Percentiles rank a stretch among this genome's conserved stretches.
Conservation (phyloP, 2,329 filamentous ascomycete genomes). For the Fusarium virguliforme region DNA sequence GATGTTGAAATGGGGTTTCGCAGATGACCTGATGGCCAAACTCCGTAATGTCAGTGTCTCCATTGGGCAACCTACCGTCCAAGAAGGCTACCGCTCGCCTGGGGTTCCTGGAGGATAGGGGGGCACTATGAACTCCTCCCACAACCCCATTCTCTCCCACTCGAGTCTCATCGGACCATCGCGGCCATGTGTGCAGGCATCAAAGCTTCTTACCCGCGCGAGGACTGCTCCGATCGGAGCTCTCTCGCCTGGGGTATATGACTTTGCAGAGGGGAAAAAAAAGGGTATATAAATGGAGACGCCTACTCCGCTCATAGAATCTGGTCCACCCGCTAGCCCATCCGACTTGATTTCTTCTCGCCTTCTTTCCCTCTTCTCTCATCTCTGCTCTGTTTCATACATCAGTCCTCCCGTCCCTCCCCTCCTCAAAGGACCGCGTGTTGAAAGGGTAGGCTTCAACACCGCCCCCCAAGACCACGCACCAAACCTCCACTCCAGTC, state of each 20-base stretch:
- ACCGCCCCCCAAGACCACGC: neutral
- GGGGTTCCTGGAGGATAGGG: constrained; percentile 12
- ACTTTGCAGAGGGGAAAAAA: constrained; percentile 13
- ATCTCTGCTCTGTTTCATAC: neutral
- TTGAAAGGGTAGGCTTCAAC: constrained; percentile 7
- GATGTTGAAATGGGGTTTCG: neutral
- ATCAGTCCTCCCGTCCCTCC: neutral
- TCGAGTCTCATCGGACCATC: constrained; percentile 29
- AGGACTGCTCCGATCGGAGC: constrained; percentile 43
- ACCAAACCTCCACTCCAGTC: neutral
- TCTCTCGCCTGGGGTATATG: constrained; percentile 29
- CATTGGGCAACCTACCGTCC: constrained; percentile 20
- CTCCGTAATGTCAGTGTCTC: constrained; percentile 19
- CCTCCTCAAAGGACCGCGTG: neutral
- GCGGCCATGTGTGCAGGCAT: constrained; percentile 11
- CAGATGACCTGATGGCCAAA: constrained; percentile 2
- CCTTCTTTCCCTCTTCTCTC: constrained; percentile 13
- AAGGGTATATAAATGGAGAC: constrained; percentile 45
- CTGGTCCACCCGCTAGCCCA: constrained; percentile 22
- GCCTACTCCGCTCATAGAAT: constrained; percentile 36
- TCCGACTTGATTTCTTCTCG: constrained; percentile 15
- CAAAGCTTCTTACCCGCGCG: constrained; percentile 36
- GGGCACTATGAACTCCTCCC: constrained; percentile 10
- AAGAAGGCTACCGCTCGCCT: neutral
- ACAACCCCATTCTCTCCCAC: constrained; percentile 18